Base-by-base conservation (phyloP, 352 stramenopile species). In the Phytophthora citricola region DNA sequence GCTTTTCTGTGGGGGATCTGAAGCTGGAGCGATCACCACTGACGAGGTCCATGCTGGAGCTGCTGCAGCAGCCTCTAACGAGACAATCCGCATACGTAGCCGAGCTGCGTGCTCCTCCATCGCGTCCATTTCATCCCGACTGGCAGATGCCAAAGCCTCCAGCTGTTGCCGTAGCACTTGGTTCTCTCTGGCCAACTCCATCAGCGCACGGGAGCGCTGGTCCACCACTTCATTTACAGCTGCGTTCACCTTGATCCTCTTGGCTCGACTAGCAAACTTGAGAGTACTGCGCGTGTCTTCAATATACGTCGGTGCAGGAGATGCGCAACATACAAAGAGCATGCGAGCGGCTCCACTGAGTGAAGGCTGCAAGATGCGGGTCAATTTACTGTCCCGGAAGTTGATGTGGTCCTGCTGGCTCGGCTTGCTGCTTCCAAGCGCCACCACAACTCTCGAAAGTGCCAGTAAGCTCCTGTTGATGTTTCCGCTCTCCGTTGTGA, bases 371-470 rank as follows among this genome's bases (percentile, higher is more conserved):
- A 98, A 79, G 26, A 98, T 74, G 9, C 94, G 87, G 38, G 95
- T 98, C 14, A 98, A 85, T 63, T 97, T 98, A 9, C 88, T 97
- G 65, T 98, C 92, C 22, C 95, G 78, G 47, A 97, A 98, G 17
- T 95, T 95, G 20, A 98, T 86, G 59, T 98, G 94, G 22, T 75
- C 70, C 7, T 72, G 61, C 29, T 71, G 58, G 20, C 56, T 68
- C 11, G 40, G 39, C 11, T 76, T 90, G 15, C 96, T 96, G 50
- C 96, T 81, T 20, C 85, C 89, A 4, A 97, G 75, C n/a, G 97
- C 96, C 38, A 98, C 95, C 22, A 89, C 91, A 63, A 85, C 90
- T 87, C 90, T 95, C 51, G 83, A 97, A 49, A 84, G 79, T 66
- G 76, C 96, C 62, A 81, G 91, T 48, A 90, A 63, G 47, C 74